These are phyloP conservation scores for Fusarium tricinctum DNA, from an alignment of 2,329 filamentous ascomycete species.

Conservation along the genomic window DNA sequence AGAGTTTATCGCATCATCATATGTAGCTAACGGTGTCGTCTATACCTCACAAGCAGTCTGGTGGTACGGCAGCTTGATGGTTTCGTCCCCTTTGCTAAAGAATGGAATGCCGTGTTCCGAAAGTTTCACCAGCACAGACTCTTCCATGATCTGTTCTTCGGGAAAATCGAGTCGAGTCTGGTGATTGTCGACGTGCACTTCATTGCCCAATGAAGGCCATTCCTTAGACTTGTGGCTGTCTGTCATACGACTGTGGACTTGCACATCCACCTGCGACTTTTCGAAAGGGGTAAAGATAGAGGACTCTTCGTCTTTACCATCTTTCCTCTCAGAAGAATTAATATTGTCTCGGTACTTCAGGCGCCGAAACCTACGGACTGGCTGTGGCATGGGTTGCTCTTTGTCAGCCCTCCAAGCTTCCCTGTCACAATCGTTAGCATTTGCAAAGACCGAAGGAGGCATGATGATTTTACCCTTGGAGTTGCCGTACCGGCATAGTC, in stretches of 20 bases:
- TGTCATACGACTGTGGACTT: not conserved
- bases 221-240: not conserved
- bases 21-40: not conserved
- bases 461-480: slow-evolving; percentile 16
- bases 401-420: slow-evolving; percentile 20
- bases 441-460: slow-evolving; percentile 8
- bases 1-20: not conserved
- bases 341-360: not conserved
- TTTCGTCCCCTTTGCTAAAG: not conserved
- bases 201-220: not conserved
- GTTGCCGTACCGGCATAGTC: slow-evolving; percentile 16
- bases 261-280: not conserved
- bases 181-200: not conserved
- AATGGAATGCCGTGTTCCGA: not conserved
- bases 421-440: slow-evolving; percentile 26
- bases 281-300: not conserved
- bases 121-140: not conserved
- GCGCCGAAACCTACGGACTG: not conserved
- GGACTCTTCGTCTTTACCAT: not conserved
- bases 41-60: not conserved
- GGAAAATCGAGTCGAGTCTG: not conserved
- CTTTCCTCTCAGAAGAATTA: not conserved
- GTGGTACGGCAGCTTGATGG: not conserved
- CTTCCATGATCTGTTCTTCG: not conserved
- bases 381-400: slow-evolving; percentile 4